A percentile compares a stretch with the other conserved stretches of the same genome.
These are phyloP conservation scores for Orbilia javanica DNA, from an alignment of 2,329 filamentous ascomycete species.

Conservation along the genomic window DNA sequence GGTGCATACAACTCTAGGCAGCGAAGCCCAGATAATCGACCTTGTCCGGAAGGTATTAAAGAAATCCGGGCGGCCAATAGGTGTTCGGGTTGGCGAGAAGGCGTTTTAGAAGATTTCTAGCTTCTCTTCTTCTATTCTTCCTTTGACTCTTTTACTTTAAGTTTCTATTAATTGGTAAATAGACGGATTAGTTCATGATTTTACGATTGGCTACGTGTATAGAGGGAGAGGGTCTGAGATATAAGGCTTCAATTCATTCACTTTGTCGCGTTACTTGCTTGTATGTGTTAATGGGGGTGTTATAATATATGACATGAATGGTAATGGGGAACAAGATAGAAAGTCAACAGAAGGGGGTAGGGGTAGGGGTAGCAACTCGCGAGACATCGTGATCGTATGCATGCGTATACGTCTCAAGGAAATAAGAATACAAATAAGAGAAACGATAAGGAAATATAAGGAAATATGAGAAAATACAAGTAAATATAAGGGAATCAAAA, in stretches of 20 bases:
- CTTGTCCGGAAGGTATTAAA: slow-evolving; percentile 23
- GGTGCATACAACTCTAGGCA: slow-evolving; percentile 3
- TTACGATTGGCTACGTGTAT: background rate
- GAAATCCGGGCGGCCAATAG: slow-evolving; percentile 2
- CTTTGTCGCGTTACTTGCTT: slow-evolving; percentile 58
- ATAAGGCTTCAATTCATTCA: slow-evolving; percentile 56
- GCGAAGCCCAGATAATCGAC: slow-evolving; percentile 29
- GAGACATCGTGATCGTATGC: slow-evolving; percentile 46
- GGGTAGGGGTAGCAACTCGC: slow-evolving; percentile 31
- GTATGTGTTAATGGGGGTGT: slow-evolving; percentile 15
- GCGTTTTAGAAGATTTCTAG: slow-evolving; percentile 16
- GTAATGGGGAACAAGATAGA: slow-evolving; percentile 23
- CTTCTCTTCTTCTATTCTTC: background rate
- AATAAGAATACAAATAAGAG: slow-evolving; percentile 6
- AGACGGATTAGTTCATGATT: background rate
- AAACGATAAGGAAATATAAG: background rate
- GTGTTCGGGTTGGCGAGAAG: slow-evolving; percentile 26
- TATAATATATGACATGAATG: slow-evolving; percentile 58
- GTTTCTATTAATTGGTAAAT: background rate
- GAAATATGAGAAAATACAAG: background rate
- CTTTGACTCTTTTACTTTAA: background rate
- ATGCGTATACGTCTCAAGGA: slow-evolving; percentile 35
- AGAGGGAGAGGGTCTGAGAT: background rate
- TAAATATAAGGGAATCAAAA: background rate
- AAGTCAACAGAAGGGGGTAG: slow-evolving; percentile 4